Evolutionary conservation across 768 basidiomycete species (phyloP), one percentile per base, ranked within the genome.

Genomic region (Pholiota conissans): DNA sequence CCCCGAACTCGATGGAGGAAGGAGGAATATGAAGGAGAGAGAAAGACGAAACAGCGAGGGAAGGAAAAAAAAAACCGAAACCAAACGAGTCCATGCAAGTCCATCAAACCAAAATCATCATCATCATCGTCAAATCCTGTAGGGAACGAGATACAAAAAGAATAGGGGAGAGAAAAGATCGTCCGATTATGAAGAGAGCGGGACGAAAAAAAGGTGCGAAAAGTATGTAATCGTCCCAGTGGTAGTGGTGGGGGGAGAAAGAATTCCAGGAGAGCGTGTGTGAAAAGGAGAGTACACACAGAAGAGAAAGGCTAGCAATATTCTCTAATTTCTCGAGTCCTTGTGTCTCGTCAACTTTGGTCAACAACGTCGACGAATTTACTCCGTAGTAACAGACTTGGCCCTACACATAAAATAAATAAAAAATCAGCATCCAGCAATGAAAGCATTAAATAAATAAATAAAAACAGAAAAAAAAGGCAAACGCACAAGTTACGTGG

Each of bases 401-500:
- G 88, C 88, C 76, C 87, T 89, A 46, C 0, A 55, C 3, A 61
- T 10, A 37, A n/a, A n/a, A n/a, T n/a, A n/a, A n/a, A n/a, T n/a
- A n/a, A n/a, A n/a, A n/a, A n/a, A n/a, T n/a, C n/a, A n/a, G n/a
- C n/a, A n/a, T n/a, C n/a, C n/a, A n/a, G n/a, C 39, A 51, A 61
- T 6, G 30, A 42, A 30, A 48, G 32, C 47, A 47, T 49, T 48
- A 67, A 18, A 61, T 59, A 27, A 61, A 52, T 37, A 57, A 39
- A 49, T 55, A 16, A 61, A 18, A 27, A 48, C 40, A 22, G 55
- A 11, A n/a, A 18, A 56, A 34, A 52, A 13, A 49, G n/a, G n/a
- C n/a, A 8, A 18, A 82, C 91, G 66, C 69, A 92, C 89, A 98
- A 77, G 80, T 98, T 98, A 69, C 96, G 82, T 40, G 96, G 96